Conservation (phyloP, 2,329 filamentous ascomycete genomes). For the Penicillium sp. region DNA sequence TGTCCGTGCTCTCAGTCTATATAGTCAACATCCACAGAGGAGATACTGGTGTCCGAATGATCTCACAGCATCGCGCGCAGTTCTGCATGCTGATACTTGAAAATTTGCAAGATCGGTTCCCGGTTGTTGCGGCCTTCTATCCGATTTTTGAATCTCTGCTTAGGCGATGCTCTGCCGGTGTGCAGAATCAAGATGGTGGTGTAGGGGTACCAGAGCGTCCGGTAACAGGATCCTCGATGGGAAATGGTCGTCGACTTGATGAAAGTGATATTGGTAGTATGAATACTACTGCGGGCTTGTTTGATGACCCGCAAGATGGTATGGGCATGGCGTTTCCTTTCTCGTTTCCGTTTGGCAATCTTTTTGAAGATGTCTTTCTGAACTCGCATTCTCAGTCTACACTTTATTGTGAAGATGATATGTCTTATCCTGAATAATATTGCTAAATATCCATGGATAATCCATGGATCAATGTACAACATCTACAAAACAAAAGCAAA, state of each 20-base stretch:
- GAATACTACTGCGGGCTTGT: neutral
- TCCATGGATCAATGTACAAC: too few relatives aligned
- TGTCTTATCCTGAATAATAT: neutral
- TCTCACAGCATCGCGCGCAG: conserved; percentile 26
- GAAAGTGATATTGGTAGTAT: neutral
- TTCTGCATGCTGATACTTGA: conserved; percentile 26
- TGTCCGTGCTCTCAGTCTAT: conserved; percentile 16
- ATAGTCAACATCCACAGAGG: conserved; percentile 19
- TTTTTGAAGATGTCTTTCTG: conserved; percentile 16
- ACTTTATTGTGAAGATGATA: neutral
- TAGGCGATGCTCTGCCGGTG: neutral
- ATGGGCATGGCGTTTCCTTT: conserved; percentile 8
- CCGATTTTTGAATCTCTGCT: conserved; percentile 15
- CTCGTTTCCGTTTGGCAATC: conserved; percentile 12
- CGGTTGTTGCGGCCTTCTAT: conserved; percentile 14
- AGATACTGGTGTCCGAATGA: conserved; percentile 12
- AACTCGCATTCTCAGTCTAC: conserved; percentile 1
- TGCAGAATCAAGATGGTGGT: neutral
- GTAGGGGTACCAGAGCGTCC: neutral
- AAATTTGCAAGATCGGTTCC: conserved; percentile 22
- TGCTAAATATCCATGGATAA: neutral
- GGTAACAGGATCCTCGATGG: neutral
- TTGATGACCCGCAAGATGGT: conserved; percentile 11
- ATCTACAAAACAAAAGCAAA: neutral
- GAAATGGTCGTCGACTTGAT: neutral